Evolutionary conservation across 1,284 basidiomycete genomes (phyloP).

Genomic region (Marasmius sp.): DNA sequence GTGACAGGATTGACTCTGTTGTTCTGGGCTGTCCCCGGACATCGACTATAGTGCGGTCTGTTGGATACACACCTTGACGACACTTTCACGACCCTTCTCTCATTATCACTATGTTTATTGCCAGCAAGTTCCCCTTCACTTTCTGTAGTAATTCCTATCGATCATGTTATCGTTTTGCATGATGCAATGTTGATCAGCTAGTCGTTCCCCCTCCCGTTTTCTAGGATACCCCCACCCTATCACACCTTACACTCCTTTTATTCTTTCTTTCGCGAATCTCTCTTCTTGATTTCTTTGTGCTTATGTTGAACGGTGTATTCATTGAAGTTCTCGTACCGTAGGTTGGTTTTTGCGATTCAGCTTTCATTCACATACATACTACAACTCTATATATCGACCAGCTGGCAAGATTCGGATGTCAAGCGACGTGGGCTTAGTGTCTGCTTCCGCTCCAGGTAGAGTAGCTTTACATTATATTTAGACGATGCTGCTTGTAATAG

Average conservation of each 20-base stretch:
- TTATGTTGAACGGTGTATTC: not conserved
- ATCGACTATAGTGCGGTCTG: constrained; percentile 56
- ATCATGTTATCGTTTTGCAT: constrained; percentile 10
- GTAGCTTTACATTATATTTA: too few species aligned
- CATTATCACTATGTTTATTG: not conserved
- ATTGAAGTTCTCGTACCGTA: too few species aligned
- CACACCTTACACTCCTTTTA: constrained; percentile 5
- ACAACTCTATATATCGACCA: too few species aligned
- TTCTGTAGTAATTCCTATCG: not conserved
- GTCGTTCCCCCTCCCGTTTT: not conserved
- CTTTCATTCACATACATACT: too few species aligned
- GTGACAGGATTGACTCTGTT: constrained; percentile 79
- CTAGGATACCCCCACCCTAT: constrained; percentile 7
- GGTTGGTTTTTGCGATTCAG: too few species aligned
- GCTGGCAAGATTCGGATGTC: too few species aligned
- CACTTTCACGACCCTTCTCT: not conserved
- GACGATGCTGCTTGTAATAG: not conserved
- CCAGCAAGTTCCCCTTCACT: not conserved
- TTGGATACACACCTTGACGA: not conserved
- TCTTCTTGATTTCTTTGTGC: constrained; percentile 1
- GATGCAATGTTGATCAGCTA: constrained; percentile 1
- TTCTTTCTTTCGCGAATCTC: not conserved
- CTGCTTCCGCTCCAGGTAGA: too few species aligned
- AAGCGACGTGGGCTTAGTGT: too few species aligned
- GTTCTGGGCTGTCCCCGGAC: constrained; percentile 92